phyloP scores from a whole-genome alignment of 129 eudicot genomes.

The Escallonia herrerae region DNA sequence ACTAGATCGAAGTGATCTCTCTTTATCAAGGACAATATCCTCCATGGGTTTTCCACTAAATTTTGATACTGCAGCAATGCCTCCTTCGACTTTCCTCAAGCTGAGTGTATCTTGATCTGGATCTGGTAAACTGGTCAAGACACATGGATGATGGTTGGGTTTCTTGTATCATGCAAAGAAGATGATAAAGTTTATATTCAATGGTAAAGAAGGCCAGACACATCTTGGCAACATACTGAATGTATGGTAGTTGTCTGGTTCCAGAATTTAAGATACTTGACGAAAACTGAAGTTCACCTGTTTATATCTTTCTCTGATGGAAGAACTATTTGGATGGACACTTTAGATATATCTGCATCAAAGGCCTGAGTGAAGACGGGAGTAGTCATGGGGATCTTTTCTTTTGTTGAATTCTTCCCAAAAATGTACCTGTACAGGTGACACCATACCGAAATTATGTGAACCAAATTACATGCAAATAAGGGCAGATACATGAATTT shows the following conservation, averaged over 20 bases:
- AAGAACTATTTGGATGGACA: slow-evolving; percentile 84
- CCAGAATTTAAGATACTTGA: not conserved
- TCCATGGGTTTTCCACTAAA: slow-evolving; percentile 96
- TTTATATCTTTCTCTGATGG: slow-evolving; percentile 65
- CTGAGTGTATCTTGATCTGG: slow-evolving; percentile 56
- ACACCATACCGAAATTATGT: not conserved
- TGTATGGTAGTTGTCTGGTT: not conserved
- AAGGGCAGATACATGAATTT: not conserved
- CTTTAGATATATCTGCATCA: slow-evolving; percentile 60
- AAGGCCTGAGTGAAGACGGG: slow-evolving; percentile 92
- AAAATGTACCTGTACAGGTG: slow-evolving; percentile 65
- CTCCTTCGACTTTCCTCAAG: slow-evolving; percentile 73
- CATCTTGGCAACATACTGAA: too few species aligned
- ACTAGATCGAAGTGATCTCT: slow-evolving; percentile 47
- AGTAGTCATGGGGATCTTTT: slow-evolving; percentile 91
- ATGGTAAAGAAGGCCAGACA: too few species aligned
- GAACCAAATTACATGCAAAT: not conserved
- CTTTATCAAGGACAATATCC: slow-evolving; percentile 66
- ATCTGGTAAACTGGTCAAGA: slow-evolving; percentile 61
- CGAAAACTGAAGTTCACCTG: slow-evolving; percentile 39
- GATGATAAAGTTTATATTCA: not conserved
- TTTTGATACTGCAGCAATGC: slow-evolving; percentile 72
- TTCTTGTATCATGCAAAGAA: not conserved
- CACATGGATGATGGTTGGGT: not conserved
- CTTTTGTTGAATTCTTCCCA: slow-evolving; percentile 85